Base-by-base conservation (phyloP, 2,329 filamentous ascomycete genomes). In the Zymoseptoria brevis region DNA sequence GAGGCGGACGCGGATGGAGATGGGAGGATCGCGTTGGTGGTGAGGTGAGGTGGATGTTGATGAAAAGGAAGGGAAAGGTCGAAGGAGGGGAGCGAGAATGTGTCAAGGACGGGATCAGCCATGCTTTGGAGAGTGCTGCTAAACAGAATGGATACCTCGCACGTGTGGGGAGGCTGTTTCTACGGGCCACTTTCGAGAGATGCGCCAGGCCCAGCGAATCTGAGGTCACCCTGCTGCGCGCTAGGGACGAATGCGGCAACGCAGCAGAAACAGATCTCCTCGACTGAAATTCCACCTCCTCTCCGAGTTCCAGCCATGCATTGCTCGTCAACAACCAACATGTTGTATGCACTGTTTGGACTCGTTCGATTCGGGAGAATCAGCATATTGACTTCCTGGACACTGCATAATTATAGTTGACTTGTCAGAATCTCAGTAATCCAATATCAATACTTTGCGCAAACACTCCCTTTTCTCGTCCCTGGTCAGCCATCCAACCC, bases 11-110 rank as follows among this genome's bases (percentile, higher is more conserved):
- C 19, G 55, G 54, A 57, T 49, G 96, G 65, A 94, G 82, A 67
- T 96, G 91, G 92, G 96, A 70, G 55, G 56, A 35, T 57, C 53
- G 53, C 26, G 53, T 22, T 7, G 35, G 35, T 45, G 35, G 35
- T 45, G 35, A n/a, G n/a, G n/a, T n/a, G 35, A 45, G 35, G 35
- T 45, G 35, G 13, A 45, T 45, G 35, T 45, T 45, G 35, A 45
- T 45, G 35, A 45, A 45, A 45, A 16, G 35, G 35, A 45, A 45
- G 11, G 26, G 51, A 48, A 41, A 13, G 24, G 29, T 53, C 54
- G 54, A 50, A 54, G 22, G 35, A 53, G 60, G 62, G 57, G 55
- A 49, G 35, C 53, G 48, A 50, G 55, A 35, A 29, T 19, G 58
- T 45, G 53, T 35, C 16, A 54, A 54, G 53, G 24, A 54, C 26